These are phyloP conservation scores for Pisolithus microcarpus DNA, from an alignment of 768 basidiomycete species.

Conservation along the genomic window DNA sequence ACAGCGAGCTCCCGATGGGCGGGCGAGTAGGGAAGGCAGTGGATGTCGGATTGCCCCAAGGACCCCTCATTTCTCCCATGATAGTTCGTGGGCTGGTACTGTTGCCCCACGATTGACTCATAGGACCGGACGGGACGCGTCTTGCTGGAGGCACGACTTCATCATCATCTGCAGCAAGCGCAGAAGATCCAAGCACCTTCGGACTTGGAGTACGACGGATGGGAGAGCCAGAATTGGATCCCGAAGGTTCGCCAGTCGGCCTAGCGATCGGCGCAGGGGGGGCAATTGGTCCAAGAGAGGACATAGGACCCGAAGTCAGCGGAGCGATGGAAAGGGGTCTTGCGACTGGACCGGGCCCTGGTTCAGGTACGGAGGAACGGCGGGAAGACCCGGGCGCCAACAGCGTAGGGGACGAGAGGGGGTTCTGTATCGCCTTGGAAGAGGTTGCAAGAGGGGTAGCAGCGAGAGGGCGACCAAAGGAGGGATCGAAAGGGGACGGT, in stretches of 20 bases:
- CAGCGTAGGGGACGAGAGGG: conserved; percentile 30
- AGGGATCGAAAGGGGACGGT: conserved; percentile 47
- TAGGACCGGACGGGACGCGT: conserved; percentile 32
- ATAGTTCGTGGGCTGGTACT: conserved; percentile 40
- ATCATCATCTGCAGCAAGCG: conserved; percentile 72
- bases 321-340: conserved; percentile 31
- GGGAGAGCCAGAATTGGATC: conserved; percentile 58
- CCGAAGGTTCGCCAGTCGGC: conserved; percentile 32
- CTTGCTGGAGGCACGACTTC: conserved; percentile 58
- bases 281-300: conserved; percentile 59
- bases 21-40: conserved; percentile 32
- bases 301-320: conserved; percentile 68
- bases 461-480: conserved; percentile 35
- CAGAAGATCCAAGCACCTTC: conserved; percentile 71
- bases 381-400: conserved; percentile 45
- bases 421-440: conserved; percentile 30
- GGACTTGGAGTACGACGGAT: conserved; percentile 44
- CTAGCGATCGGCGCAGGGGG: conserved; percentile 61
- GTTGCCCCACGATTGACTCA: conserved; percentile 44
- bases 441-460: conserved; percentile 54
- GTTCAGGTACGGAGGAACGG: conserved; percentile 36
- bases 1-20: conserved; percentile 32
- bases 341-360: conserved; percentile 54
- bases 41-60: conserved; percentile 37
- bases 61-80: conserved; percentile 33